Base-by-base conservation (phyloP, 345 rosid species). In the Eucalyptus shirleyi region DNA sequence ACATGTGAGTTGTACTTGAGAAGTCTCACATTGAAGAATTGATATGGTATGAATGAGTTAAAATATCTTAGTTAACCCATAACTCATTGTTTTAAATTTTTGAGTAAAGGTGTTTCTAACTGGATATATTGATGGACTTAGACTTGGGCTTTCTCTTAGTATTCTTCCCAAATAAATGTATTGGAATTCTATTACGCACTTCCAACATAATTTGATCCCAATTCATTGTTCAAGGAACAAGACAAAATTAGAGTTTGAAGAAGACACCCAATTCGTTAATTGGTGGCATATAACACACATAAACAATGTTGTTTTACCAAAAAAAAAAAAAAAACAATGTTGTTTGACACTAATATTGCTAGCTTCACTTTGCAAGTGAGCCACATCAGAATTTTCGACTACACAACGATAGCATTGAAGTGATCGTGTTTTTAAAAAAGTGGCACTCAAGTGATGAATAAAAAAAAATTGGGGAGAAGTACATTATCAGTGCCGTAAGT, bases 111-210 rank as follows among this genome's bases (percentile, higher is more conserved):
- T 53, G 26, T 8, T 2, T 53, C 11, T 21, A 53, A 53, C 0
- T 53, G 2, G 5, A 21, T 53, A 53, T 21, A 53, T 21, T 53
- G 11, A 53, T 0, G 0, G 2, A 21, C 11, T 21, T 0, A 1
- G 1, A 53, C 5, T 53, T 53, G 11, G 2, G 59, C 11, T 53
- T 53, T 9, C 11, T 53, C 26, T 19, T 53, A 53, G 5, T 53
- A 2, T 8, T 53, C 59, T 16, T 53, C 5, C 1, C 0, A 0
- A 53, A 4, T 21, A 53, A 19, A 53, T 53, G 59, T 53, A 53
- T 53, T 53, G 59, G 59, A 53, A 53, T 21, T 53, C 26, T 53
- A 53, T 5, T 53, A 53, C 0, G 26, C 26, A 53, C 24, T 53
- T 53, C 59, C 59, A 21, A 53, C 59, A 53, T 53, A 53, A 53